These are phyloP conservation scores for Suillus plorans DNA, from an alignment of 768 basidiomycete genomes.

Conservation along the genomic window DNA sequence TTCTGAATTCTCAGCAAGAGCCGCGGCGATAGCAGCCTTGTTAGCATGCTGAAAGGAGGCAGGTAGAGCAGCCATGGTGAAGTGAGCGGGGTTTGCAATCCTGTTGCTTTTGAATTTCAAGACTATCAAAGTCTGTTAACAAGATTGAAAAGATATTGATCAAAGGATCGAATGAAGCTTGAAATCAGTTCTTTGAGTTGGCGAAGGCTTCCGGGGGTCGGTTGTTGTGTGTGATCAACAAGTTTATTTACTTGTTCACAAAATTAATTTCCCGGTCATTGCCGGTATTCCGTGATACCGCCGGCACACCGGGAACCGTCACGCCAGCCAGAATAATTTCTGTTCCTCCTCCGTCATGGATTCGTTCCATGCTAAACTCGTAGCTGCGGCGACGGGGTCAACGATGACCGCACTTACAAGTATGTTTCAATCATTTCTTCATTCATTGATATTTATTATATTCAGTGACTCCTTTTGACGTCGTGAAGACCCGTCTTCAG, in stretches of 20 bases:
- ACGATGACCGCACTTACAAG: slow-evolving; percentile 83
- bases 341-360: slow-evolving; percentile 47
- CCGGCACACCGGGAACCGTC: neutral
- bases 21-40: slow-evolving; percentile 75
- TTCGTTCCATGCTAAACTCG: slow-evolving; percentile 73
- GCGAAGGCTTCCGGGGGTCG: slow-evolving; percentile 1
- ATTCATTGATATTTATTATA: slow-evolving; percentile 11
- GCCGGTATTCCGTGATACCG: slow-evolving; percentile 14
- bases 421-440: slow-evolving; percentile 30
- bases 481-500: slow-evolving; percentile 94
- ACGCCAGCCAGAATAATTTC: neutral
- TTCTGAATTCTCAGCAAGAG: slow-evolving; percentile 57
- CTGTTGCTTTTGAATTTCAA: slow-evolving; percentile 10
- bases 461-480: slow-evolving; percentile 98
- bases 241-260: neutral
- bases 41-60: slow-evolving; percentile 72
- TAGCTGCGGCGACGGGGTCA: slow-evolving; percentile 78
- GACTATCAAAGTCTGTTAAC: slow-evolving; percentile 17
- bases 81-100: slow-evolving; percentile 12
- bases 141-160: neutral
- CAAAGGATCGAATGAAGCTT: neutral
- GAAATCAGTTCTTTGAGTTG: slow-evolving; percentile 4
- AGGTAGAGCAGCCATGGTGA: slow-evolving; percentile 44
- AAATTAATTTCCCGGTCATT: slow-evolving; percentile 25
- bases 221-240: slow-evolving; percentile 8